Conservation (phyloP, 169 alveolate genomes). For the Plasmodium relictum region DNA sequence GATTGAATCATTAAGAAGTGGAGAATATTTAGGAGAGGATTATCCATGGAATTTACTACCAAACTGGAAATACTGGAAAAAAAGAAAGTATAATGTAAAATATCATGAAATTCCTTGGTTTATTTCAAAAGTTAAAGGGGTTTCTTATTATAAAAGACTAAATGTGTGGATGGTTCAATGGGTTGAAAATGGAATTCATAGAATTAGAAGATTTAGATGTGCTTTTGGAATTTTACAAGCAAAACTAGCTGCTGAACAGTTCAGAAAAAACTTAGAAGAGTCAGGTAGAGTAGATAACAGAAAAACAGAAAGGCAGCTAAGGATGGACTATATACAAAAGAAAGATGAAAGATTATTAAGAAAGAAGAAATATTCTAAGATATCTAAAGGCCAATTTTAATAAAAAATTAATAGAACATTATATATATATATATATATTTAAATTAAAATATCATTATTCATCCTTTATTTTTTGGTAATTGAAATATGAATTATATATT, state of each 20-base stretch:
- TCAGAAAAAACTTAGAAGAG: conserved; percentile 81
- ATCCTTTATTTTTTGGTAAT: too few species aligned
- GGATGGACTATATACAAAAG: conserved; percentile 81
- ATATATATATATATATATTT: background rate
- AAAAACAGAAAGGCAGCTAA: conserved; percentile 83
- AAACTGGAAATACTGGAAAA: conserved; percentile 83
- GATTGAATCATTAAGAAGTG: conserved; percentile 82
- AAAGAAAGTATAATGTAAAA: conserved; percentile 85
- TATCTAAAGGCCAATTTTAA: conserved; percentile 73
- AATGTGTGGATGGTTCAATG: conserved; percentile 90
- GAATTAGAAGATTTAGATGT: conserved; percentile 89
- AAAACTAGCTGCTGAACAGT: conserved; percentile 88
- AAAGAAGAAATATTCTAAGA: conserved; percentile 75
- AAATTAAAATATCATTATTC: too few species aligned
- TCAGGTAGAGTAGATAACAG: conserved; percentile 84
- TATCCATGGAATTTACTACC: conserved; percentile 85
- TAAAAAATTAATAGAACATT: background rate
- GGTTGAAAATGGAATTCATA: conserved; percentile 88
- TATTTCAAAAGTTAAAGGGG: conserved; percentile 83
- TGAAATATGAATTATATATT: too few species aligned
- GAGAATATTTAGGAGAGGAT: conserved; percentile 88
- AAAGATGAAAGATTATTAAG: conserved; percentile 77
- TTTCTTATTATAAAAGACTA: conserved; percentile 82
- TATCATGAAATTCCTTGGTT: conserved; percentile 81
- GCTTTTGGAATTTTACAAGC: conserved; percentile 89